Base-by-base conservation (phyloP, 441 rosid species). In the Lepidium campestre region DNA sequence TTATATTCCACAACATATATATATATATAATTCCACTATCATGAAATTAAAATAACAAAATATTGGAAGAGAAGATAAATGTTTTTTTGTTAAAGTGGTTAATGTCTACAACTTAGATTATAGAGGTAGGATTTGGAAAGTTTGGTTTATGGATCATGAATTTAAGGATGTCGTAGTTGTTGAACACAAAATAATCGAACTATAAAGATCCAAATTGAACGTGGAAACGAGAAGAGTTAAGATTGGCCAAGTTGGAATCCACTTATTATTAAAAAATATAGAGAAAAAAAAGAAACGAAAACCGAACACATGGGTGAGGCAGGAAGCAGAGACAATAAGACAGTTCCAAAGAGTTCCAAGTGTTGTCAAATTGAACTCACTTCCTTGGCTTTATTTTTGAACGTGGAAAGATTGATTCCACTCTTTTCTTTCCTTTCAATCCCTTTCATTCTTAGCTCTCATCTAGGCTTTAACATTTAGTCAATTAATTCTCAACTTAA, bases 381-480 rank as follows among this genome's bases (percentile, higher is more conserved):
- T 73, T 67, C 57, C 57, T 2, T 52, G 48, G 34, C 66, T 73
- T 73, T 66, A 48, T 52, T 7, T 44, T 11, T 44, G 52, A 59
- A 67, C 72, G 63, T 73, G 72, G 13, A 73, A 72, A 66, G 67
- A 66, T 66, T 62, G 66, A 60, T 12, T 73, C 77, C 68, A 73
- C 68, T 61, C 45, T 54, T 45, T 47, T 32, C 35, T 52, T 66
- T 67, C 57, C 27, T 23, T 65, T 65, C 72, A 25, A 46, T 67
- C 58, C 44, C 45, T 66, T 42, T 73, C 77, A 67, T 44, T 59
- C 68, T 53, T 60, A 48, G 36, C 50, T 64, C 59, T 47, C 32
- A 22, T 47, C 23, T 40, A 63, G 15, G 27, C 42, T 66, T 3
- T n/a, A n/a, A 37, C 11, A 35, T 62, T 29, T 7, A n/a, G 1